Percentiles rank a stretch among this genome's conserved stretches.
phyloP scores from a whole-genome alignment of 257 asterid species.

The Penstemon davidsonii region DNA sequence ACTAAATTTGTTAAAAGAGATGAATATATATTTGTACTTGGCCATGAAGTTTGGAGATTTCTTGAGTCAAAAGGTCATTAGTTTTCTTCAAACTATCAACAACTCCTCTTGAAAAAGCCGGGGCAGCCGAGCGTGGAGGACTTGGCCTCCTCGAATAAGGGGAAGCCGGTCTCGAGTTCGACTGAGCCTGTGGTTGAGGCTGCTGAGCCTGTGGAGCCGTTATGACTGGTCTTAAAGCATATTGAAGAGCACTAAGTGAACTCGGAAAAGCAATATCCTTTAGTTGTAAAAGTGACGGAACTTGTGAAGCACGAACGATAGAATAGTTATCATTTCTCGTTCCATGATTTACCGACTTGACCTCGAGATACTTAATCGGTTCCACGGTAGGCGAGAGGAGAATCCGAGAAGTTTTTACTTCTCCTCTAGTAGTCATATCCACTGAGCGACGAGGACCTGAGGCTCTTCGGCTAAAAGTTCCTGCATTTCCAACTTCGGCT shows the following conservation, averaged over 20 bases:
- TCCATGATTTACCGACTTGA: conserved; percentile 57
- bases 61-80: conserved; percentile 72
- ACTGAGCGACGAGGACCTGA: conserved; percentile 48
- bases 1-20: conserved; percentile 5
- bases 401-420: conserved; percentile 50
- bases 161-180: conserved; percentile 76
- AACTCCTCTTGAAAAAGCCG: conserved; percentile 78
- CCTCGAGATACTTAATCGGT: conserved; percentile 84
- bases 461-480: conserved; percentile 41
- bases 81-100: conserved; percentile 78
- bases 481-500: conserved; percentile 46
- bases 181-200: conserved; percentile 39
- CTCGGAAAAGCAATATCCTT: conserved; percentile 92
- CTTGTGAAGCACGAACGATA: conserved; percentile 84
- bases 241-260: conserved; percentile 86
- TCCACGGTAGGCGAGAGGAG: conserved; percentile 68
- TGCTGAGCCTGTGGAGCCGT: conserved; percentile 39
- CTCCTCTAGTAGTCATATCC: conserved; percentile 43
- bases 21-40: conserved; percentile 46
- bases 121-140: conserved; percentile 76
- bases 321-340: conserved; percentile 44
- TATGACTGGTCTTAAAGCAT: conserved; percentile 67
- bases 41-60: conserved; percentile 63
- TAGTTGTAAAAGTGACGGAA: conserved; percentile 78
- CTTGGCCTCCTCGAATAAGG: conserved; percentile 91